A percentile compares a stretch with the other conserved stretches of the same genome.
phyloP scores from a whole-genome alignment of 2,329 filamentous ascomycete genomes.

The Colletotrichum sp. region DNA sequence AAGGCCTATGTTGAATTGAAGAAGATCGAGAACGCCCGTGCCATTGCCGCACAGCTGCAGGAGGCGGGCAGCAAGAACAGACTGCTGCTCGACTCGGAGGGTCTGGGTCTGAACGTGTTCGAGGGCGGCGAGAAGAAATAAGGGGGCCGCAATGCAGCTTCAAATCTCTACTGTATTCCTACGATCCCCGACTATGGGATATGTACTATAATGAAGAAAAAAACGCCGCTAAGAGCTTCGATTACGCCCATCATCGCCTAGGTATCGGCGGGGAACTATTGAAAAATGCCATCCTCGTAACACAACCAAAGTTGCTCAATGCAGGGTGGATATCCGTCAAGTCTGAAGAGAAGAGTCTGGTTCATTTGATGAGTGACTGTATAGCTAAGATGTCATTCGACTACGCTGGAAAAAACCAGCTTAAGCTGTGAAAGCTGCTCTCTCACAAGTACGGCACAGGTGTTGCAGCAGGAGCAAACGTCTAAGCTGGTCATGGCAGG shows the following conservation, averaged over 20 bases:
- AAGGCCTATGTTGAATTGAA: conserved; percentile 95
- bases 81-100: conserved; percentile 89
- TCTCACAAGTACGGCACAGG: not conserved
- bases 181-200: not conserved
- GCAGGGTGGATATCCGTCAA: not conserved
- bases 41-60: conserved; percentile 87
- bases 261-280: not conserved
- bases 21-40: conserved; percentile 95
- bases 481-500: not conserved
- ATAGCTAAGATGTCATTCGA: not conserved
- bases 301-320: not conserved
- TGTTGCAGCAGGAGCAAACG: not conserved
- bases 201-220: conserved; percentile 19
- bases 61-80: conserved; percentile 89
- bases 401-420: not conserved
- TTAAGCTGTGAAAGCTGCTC: not conserved
- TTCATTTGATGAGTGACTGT: not conserved
- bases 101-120: conserved; percentile 88
- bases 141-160: conserved; percentile 22
- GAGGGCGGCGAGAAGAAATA: conserved; percentile 55
- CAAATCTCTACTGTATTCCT: conserved; percentile 53
- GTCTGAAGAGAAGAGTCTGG: not conserved
- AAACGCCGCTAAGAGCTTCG: conserved; percentile 3
- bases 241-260: not conserved
- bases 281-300: not conserved